phyloP scores from a whole-genome alignment of 1,139 yeast genomes.

The Protomyces gravidus region DNA sequence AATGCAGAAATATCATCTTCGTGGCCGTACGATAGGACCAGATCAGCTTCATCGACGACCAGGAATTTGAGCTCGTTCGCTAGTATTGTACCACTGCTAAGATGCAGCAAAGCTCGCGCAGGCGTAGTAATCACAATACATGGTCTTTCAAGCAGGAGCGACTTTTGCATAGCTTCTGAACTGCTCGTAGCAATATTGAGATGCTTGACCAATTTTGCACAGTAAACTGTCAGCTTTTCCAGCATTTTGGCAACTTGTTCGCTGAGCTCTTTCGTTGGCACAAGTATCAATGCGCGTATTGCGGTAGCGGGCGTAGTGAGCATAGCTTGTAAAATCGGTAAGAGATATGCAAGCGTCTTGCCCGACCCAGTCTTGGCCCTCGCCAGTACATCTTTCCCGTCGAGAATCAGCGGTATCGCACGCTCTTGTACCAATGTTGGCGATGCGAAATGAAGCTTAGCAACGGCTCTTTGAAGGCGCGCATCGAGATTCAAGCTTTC shows the following conservation, averaged over 20 bases:
- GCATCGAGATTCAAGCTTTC: slow-evolving; percentile 55
- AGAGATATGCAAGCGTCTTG: slow-evolving; percentile 76
- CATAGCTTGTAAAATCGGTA: slow-evolving; percentile 71
- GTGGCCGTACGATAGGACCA: slow-evolving; percentile 84
- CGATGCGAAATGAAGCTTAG: slow-evolving; percentile 68
- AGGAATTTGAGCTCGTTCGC: slow-evolving; percentile 56
- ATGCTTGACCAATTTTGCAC: slow-evolving; percentile 62
- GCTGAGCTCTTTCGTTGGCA: slow-evolving; percentile 81
- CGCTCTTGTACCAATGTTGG: slow-evolving; percentile 89
- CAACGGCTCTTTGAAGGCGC: slow-evolving; percentile 73
- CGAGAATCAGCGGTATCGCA: slow-evolving; percentile 87
- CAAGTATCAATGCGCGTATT: slow-evolving; percentile 59
- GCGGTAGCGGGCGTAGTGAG: slow-evolving; percentile 41
- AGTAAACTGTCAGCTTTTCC: slow-evolving; percentile 62
- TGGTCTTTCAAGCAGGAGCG: slow-evolving; percentile 69
- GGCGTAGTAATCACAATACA: slow-evolving; percentile 87
- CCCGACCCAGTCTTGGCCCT: slow-evolving; percentile 90
- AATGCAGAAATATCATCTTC: slow-evolving; percentile 69
- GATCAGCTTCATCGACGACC: slow-evolving; percentile 94
- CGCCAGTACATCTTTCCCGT: slow-evolving; percentile 79
- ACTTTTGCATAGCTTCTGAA: slow-evolving; percentile 64
- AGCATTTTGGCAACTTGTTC: slow-evolving; percentile 74
- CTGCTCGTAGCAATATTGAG: slow-evolving; percentile 71
- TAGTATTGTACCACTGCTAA: slow-evolving; percentile 42
- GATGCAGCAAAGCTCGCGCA: slow-evolving; percentile 57